phyloP scores from a whole-genome alignment of 805 yeast species.

The Monosporozyma aerobia region DNA sequence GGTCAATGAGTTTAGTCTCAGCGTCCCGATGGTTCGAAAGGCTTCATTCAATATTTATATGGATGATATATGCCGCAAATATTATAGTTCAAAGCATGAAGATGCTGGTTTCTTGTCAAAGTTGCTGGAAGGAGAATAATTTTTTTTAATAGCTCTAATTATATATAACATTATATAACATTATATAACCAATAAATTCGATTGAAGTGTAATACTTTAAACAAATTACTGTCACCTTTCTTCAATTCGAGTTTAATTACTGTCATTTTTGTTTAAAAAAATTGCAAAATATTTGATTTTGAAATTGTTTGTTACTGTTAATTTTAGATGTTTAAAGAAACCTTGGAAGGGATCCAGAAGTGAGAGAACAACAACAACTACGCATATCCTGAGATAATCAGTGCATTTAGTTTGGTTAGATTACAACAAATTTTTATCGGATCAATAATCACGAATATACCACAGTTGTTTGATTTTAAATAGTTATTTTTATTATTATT shows the following conservation, averaged over 20 bases:
- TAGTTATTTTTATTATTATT: too few species aligned
- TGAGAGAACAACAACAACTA: neutral
- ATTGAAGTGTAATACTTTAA: neutral
- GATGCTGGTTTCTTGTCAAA: slow-evolving; percentile 10
- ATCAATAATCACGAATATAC: too few species aligned
- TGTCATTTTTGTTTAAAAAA: neutral
- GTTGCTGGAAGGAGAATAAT: neutral
- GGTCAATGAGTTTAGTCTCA: slow-evolving; percentile 28
- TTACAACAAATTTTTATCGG: too few species aligned
- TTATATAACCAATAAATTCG: neutral
- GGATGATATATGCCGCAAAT: neutral
- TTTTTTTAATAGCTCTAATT: neutral
- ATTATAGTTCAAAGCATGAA: neutral
- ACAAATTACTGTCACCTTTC: neutral
- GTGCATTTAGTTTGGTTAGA: neutral
- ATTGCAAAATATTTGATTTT: neutral
- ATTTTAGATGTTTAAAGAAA: neutral
- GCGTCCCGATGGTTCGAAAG: neutral
- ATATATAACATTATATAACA: neutral
- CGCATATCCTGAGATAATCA: too few species aligned
- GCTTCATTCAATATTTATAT: neutral
- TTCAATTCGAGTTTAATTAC: neutral
- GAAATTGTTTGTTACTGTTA: neutral
- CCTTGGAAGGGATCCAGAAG: neutral
- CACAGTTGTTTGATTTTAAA: neutral